Evolutionary conservation across 768 basidiomycete genomes (phyloP).

Genomic region (Phaeolepiota aurea): DNA sequence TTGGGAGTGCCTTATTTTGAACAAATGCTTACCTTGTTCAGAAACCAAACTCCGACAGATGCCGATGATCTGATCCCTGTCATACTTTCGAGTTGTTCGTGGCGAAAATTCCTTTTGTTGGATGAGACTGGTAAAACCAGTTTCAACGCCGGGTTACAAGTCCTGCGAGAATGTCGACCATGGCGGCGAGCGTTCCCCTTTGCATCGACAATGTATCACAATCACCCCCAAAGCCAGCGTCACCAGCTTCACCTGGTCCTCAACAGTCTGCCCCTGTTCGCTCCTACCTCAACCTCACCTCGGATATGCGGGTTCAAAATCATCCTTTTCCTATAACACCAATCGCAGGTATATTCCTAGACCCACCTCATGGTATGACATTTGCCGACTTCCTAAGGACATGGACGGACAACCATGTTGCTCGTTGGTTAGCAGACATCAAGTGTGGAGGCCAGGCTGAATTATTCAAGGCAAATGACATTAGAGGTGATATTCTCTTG

Average conservation of each 20-base stretch:
- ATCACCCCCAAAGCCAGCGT: conserved; percentile 31
- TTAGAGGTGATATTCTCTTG: conserved; percentile 83
- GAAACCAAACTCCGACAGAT: too few relatives aligned
- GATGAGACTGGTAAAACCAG: too few relatives aligned
- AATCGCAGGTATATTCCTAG: conserved; percentile 31
- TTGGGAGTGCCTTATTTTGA: too few relatives aligned
- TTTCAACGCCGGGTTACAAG: too few relatives aligned
- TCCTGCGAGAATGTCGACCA: conserved; percentile 24
- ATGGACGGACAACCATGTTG: conserved; percentile 69
- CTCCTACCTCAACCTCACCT: conserved; percentile 30
- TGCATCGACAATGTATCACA: conserved; percentile 27
- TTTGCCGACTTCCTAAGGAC: conserved; percentile 57
- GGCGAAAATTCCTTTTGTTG: too few relatives aligned
- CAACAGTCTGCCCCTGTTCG: conserved; percentile 25
- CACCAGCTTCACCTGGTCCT: conserved; percentile 31
- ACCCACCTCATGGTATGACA: conserved; percentile 49
- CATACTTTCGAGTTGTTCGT: too few relatives aligned
- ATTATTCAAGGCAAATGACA: conserved; percentile 79
- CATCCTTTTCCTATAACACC: conserved; percentile 33
- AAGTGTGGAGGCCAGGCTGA: conserved; percentile 62
- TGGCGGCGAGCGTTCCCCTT: conserved; percentile 20
- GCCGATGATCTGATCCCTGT: too few relatives aligned
- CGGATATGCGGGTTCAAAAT: conserved; percentile 29
- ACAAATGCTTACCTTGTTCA: too few relatives aligned
- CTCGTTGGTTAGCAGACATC: conserved; percentile 72